A percentile compares a stretch with the other conserved stretches of the same genome.
Evolutionary conservation across 2,329 filamentous ascomycete species (phyloP).

Genomic region (Fusarium sp.): DNA sequence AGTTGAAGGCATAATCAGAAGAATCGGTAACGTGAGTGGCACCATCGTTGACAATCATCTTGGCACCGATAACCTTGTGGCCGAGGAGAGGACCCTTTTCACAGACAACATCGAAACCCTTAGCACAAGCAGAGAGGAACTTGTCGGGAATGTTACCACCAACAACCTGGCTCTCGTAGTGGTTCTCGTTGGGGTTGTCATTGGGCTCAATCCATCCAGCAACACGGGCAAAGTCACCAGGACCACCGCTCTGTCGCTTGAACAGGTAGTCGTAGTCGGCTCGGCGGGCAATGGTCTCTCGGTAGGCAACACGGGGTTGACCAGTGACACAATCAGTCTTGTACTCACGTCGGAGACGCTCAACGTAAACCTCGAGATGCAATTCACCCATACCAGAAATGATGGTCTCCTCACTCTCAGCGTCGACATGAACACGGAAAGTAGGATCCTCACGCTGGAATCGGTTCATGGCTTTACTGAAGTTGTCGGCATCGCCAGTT

Average conservation of each 20-base stretch:
- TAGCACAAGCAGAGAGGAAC: conserved; percentile 92
- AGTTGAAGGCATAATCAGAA: conserved; percentile 95
- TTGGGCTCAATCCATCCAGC: conserved; percentile 92
- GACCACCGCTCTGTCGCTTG: conserved; percentile 94
- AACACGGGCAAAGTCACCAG: conserved; percentile 94
- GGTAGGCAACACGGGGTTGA: conserved; percentile 95
- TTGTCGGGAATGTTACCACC: conserved; percentile 96
- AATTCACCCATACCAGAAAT: conserved; percentile 99
- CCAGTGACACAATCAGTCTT: conserved; percentile 96
- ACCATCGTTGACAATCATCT: conserved; percentile 95
- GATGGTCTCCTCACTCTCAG: conserved; percentile 94
- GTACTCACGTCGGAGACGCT: conserved; percentile 97
- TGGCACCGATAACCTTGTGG: conserved; percentile 88
- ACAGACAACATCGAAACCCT: conserved; percentile 88
- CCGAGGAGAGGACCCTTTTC: conserved; percentile 90
- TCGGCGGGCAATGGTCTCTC: conserved; percentile 86
- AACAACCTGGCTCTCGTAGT: conserved; percentile 87
- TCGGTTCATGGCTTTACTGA: conserved; percentile 98
- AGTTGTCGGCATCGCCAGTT: conserved; percentile 90
- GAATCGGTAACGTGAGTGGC: conserved; percentile 98
- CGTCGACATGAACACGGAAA: conserved; percentile 92
- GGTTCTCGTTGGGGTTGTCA: conserved; percentile 76
- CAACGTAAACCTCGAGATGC: conserved; percentile 96
- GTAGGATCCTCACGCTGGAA: conserved; percentile 99
- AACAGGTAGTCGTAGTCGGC: conserved; percentile 92